Evolutionary conservation across 2,329 filamentous ascomycete genomes (phyloP), one percentile per base, ranked within the genome.

Genomic region (Cladosporium sp.): DNA sequence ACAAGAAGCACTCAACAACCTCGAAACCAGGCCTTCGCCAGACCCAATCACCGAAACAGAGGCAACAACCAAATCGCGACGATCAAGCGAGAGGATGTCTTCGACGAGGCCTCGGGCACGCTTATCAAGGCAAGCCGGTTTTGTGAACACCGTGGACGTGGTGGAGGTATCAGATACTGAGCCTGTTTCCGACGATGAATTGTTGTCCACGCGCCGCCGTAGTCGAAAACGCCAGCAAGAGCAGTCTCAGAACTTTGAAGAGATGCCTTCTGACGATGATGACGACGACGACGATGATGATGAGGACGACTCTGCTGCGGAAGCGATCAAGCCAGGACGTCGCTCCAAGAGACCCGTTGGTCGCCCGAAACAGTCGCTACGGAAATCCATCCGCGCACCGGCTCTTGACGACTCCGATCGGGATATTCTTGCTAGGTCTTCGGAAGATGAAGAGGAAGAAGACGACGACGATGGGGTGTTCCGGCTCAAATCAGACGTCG

Each of bases 401-500:
- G 24, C 30, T 21, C 47, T 60, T 15, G 64, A 65, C 32, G 65
- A 66, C 21, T 69, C 67, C 2, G 66, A 64, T 6, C 54, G 49
- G 30, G 64, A 65, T 32, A 18, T 54, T 6, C 28, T 65, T 18
- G 36, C 47, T 26, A 66, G 52, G 26, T 68, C 68, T 11, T 68
- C 69, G 3, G 61, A 70, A 10, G 69, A 69, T n/a, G 73, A 71
- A 18, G 68, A 71, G n/a, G 75, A 55, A 7, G n/a, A 32, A 15
- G 52, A 55, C 2, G 73, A 71, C 28, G 67, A 67, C 12, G 55
- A 71, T 28, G 61, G 65, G 6, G 59, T 41, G 24, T 70, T 74
- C 47, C 18, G 41, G 44, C 74, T 83, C 5, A 75, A 73, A 14
- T 83, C 82, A 28, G 80, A 83, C 66, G 66, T 83, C 5, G 55